A percentile compares a stretch with the other conserved stretches of the same genome.
phyloP scores from a whole-genome alignment of 768 basidiomycete species.

The Terana coerulea region DNA sequence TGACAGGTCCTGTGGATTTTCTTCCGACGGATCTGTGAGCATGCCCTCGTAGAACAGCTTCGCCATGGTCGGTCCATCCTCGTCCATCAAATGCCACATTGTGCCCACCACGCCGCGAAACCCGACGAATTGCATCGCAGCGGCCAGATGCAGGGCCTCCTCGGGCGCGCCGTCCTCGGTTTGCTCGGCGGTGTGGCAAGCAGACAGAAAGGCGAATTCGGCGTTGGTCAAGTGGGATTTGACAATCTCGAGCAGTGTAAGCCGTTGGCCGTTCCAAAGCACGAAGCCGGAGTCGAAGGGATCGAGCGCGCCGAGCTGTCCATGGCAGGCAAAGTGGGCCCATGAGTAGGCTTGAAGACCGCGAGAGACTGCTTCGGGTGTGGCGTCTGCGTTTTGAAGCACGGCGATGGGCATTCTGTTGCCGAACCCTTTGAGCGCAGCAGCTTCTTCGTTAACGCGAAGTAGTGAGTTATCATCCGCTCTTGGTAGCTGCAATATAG shows the following conservation, averaged over 20 bases:
- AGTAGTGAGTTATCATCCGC: no score
- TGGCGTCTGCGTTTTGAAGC: slow-evolving; percentile 1
- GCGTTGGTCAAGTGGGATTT: slow-evolving; percentile 14
- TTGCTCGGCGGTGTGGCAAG: no score
- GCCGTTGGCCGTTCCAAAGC: slow-evolving; percentile 21
- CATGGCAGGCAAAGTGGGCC: slow-evolving; percentile 28
- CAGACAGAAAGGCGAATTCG: slow-evolving; percentile 41
- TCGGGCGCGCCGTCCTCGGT: no score
- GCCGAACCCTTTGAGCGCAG: no score
- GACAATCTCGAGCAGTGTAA: no score
- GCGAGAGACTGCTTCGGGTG: slow-evolving; percentile 5
- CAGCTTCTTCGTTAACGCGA: background rate
- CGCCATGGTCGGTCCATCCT: no score
- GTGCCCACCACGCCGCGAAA: no score
- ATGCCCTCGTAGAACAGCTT: slow-evolving; percentile 27
- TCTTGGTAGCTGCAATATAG: background rate
- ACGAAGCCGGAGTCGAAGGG: slow-evolving; percentile 28
- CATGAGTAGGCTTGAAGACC: slow-evolving; percentile 9
- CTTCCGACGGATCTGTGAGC: background rate
- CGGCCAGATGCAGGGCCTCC: no score
- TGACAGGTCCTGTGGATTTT: background rate
- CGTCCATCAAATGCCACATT: no score
- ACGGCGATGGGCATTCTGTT: background rate
- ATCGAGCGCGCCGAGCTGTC: slow-evolving; percentile 10
- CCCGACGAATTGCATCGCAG: no score